These are phyloP conservation scores for Leccinum uliginosum DNA, from an alignment of 768 basidiomycete genomes.

Conservation along the genomic window DNA sequence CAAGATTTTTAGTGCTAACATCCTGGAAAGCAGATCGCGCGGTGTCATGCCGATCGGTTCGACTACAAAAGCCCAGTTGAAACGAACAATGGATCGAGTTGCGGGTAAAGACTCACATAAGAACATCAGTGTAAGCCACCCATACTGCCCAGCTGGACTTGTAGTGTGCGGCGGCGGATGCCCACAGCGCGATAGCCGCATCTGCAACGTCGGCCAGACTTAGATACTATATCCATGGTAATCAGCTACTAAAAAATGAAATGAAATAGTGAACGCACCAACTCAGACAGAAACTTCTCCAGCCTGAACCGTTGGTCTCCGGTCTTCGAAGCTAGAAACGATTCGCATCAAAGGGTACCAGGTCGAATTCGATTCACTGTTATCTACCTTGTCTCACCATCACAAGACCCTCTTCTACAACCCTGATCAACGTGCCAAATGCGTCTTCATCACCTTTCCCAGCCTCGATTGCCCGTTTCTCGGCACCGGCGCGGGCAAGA, in stretches of 20 bases:
- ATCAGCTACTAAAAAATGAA: not conserved
- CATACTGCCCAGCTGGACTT: conserved; percentile 73
- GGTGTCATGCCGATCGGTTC: conserved; percentile 48
- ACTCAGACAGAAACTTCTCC: conserved; percentile 75
- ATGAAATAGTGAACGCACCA: conserved; percentile 48
- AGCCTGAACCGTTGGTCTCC: conserved; percentile 78
- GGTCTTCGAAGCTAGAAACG: conserved; percentile 45
- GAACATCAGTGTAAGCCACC: conserved; percentile 67
- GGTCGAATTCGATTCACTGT: not conserved
- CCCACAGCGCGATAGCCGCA: conserved; percentile 58
- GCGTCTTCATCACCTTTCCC: conserved; percentile 48
- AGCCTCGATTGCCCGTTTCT: conserved; percentile 51
- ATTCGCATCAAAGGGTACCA: not conserved
- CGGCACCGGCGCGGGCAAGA: conserved; percentile 61
- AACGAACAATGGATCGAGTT: not conserved
- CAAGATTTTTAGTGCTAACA: conserved; percentile 66
- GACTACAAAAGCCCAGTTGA: conserved; percentile 31
- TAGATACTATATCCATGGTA: conserved; percentile 38
- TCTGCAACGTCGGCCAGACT: conserved; percentile 45
- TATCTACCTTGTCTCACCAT: conserved; percentile 54
- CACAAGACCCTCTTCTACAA: conserved; percentile 61
- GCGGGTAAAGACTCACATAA: conserved; percentile 49
- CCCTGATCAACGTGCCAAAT: conserved; percentile 48
- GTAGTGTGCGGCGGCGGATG: conserved; percentile 59
- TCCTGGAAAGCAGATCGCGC: conserved; percentile 67